These are phyloP conservation scores for Neurospora crassa DNA, from an alignment of 2,329 filamentous ascomycete species.

Conservation along the genomic window DNA sequence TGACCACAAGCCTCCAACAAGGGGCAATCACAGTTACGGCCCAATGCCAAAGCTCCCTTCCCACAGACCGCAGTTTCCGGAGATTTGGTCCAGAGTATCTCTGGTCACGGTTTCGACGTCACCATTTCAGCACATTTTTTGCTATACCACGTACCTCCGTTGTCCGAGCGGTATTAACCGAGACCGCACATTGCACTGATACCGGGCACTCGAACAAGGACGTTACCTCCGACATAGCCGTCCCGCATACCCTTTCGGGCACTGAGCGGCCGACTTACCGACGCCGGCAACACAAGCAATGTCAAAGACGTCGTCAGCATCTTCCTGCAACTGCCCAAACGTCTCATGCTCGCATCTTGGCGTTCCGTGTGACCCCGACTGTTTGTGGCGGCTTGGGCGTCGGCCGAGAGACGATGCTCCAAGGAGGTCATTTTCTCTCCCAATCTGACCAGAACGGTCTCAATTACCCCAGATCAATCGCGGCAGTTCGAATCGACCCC, in stretches of 20 bases:
- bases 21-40: neutral
- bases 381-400: neutral
- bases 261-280: neutral
- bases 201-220: neutral
- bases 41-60: neutral
- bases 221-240: neutral
- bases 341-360: neutral
- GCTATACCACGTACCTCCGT: neutral
- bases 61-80: neutral
- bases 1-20: neutral
- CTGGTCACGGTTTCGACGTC: neutral
- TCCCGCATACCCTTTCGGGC: neutral
- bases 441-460: neutral
- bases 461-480: neutral
- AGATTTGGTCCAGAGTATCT: neutral
- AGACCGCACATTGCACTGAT: neutral
- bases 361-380: neutral
- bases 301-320: neutral
- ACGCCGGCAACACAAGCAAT: neutral
- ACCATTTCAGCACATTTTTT: neutral
- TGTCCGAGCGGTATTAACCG: neutral
- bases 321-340: neutral
- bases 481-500: neutral
- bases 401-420: neutral
- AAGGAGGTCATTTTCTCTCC: neutral